phyloP scores from a whole-genome alignment of 2,329 filamentous ascomycete genomes.

The Magnaporthiopsis incrustans region DNA sequence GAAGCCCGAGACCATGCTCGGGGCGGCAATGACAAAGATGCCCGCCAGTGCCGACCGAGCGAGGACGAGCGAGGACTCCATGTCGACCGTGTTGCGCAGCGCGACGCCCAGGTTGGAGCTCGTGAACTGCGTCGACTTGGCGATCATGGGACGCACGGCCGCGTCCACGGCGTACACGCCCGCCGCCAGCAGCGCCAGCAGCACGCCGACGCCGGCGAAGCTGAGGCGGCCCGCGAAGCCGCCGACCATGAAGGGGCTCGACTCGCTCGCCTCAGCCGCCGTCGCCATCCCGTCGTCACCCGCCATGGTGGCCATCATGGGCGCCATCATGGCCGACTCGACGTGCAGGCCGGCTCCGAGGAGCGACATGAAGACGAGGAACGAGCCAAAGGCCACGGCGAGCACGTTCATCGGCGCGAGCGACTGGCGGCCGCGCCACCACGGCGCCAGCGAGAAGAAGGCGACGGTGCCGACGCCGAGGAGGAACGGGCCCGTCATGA shows the following conservation, averaged over 20 bases:
- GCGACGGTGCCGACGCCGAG: conserved; percentile 27
- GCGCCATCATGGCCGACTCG: conserved; percentile 24
- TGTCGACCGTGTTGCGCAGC: conserved; percentile 39
- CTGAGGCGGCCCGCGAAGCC: conserved; percentile 21
- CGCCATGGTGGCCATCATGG: no score
- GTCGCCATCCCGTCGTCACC: conserved; percentile 22
- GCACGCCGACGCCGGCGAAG: conserved; percentile 34
- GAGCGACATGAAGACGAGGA: conserved; percentile 32
- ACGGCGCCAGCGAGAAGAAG: conserved; percentile 21
- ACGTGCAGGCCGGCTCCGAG: conserved; percentile 38
- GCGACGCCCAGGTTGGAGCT: conserved; percentile 36
- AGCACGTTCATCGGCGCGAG: conserved; percentile 22
- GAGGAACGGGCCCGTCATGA: conserved; percentile 37
- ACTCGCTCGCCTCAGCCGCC: conserved; percentile 13
- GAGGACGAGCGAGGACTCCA: conserved; percentile 34
- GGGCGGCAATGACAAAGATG: conserved; percentile 34
- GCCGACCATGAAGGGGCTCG: conserved; percentile 19
- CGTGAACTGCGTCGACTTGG: conserved; percentile 41
- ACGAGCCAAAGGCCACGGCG: conserved; percentile 27
- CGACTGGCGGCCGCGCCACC: conserved; percentile 25
- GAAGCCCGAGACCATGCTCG: conserved; percentile 25
- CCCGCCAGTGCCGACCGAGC: conserved; percentile 34
- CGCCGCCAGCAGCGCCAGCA: conserved; percentile 38
- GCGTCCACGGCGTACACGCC: conserved; percentile 33
- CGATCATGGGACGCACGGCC: conserved; percentile 32